Base-by-base conservation (phyloP, 495 filamentous ascomycete genomes). In the Aspergillus ellipticus region DNA sequence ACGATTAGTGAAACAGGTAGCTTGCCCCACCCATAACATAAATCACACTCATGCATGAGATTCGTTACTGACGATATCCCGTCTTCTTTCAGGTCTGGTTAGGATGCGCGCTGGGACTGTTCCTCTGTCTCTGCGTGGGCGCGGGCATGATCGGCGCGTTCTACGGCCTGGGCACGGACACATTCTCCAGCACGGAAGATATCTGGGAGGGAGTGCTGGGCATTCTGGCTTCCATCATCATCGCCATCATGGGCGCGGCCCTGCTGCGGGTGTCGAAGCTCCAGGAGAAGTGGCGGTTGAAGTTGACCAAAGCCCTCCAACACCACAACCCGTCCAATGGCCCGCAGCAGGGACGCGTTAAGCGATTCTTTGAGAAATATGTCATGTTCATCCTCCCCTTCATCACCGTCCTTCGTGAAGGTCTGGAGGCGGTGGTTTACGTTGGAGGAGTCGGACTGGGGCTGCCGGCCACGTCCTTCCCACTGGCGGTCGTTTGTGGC, bases 351-450 rank as follows among this genome's bases (percentile, higher is more conserved):
- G 55, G 69, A 8, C 69, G 76, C 4, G 69, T 89, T 54, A 89
- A 88, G 76, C 62, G 68, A 37, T 90, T 83, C 76, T 69, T 77
- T 33, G 82, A 90, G 68, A 89, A 88, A 64, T 92, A 94, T 56
- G 82, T 81, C 43, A 89, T 96, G 85, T 94, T 94, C 66, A 63
- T 85, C 17, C 72, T 94, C 26, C 89, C 90, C 0, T 92, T 94
- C 62, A 79, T 93, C 66, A 96, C 90, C 0, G 84, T 90, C n/a
- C 73, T 94, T 6, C 75, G 90, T 17, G 89, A 96, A 68, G 90
- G 89, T 20, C 78, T 93, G 20, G 90, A 96, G 60, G 89, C 85
- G 3, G 83, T 92, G 28, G 82, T 92, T 33, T 96, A 90, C 69
- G 81, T 94, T 52, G 88, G 88, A 20, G 90, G 90, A 20, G 89